A percentile compares a stretch with the other conserved stretches of the same genome.
phyloP scores from a whole-genome alignment of 2,329 filamentous ascomycete genomes.

The Cordyceps javanica region DNA sequence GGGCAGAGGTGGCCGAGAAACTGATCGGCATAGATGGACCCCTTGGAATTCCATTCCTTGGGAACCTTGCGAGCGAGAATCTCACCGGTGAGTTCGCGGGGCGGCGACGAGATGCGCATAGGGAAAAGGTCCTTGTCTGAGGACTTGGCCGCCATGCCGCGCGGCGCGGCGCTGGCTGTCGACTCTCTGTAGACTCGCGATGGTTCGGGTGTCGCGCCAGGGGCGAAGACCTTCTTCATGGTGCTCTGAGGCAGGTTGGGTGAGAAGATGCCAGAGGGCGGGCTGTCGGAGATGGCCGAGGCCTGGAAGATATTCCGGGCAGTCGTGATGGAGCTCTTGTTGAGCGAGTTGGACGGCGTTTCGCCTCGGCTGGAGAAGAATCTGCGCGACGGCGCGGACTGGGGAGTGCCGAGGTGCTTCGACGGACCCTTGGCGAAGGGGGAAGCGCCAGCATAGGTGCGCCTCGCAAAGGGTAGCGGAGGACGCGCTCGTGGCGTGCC shows the following conservation, averaged over 20 bases:
- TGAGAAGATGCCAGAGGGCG: conserved; percentile 34
- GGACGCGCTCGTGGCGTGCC: conserved; percentile 35
- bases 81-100: conserved; percentile 50
- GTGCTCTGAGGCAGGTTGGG: conserved; percentile 39
- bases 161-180: conserved; percentile 40
- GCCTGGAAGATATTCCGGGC: conserved; percentile 38
- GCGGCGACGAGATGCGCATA: conserved; percentile 54
- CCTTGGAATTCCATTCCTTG: conserved; percentile 42
- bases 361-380: conserved; percentile 30
- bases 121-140: conserved; percentile 47
- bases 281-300: conserved; percentile 30
- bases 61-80: conserved; percentile 48
- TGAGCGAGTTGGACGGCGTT: conserved; percentile 29
- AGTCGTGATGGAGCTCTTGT: conserved; percentile 29
- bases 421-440: conserved; percentile 22
- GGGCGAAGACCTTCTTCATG: conserved; percentile 42
- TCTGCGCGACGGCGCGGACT: conserved; percentile 31
- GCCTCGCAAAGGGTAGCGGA: conserved; percentile 38
- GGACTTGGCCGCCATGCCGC: conserved; percentile 44
- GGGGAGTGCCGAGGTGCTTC: conserved; percentile 33
- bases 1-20: conserved; percentile 53
- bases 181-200: conserved; percentile 38
- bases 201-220: conserved; percentile 38
- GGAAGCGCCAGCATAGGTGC: conserved; percentile 34
- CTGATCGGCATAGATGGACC: conserved; percentile 55